phyloP scores from a whole-genome alignment of 2,329 filamentous ascomycete genomes.

The Alternaria incomplexa region DNA sequence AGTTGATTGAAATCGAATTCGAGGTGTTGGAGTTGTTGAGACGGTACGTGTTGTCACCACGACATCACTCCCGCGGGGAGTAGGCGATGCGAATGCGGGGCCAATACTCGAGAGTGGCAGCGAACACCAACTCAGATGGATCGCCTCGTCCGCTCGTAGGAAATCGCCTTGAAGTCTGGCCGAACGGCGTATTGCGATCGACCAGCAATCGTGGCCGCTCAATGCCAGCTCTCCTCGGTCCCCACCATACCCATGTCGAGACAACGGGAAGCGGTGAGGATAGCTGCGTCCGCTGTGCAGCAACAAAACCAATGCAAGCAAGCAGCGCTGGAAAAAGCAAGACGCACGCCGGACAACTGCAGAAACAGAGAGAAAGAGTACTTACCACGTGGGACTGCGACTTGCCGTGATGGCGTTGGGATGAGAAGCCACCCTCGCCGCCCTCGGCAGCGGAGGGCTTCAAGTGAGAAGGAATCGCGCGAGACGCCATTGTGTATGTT shows the following conservation, averaged over 20 bases:
- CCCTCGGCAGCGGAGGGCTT: conserved; percentile 62
- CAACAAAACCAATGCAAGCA: neutral
- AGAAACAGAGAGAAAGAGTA: conserved; percentile 34
- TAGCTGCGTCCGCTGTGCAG: neutral
- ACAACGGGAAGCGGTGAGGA: neutral
- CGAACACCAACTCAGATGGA: neutral
- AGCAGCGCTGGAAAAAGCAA: neutral
- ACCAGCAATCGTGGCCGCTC: neutral
- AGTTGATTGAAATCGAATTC: conserved; percentile 3
- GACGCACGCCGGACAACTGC: neutral
- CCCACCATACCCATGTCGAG: neutral
- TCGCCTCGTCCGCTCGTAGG: neutral
- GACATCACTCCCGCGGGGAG: neutral
- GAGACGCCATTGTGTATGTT: conserved; percentile 67
- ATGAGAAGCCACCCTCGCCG: conserved; percentile 56
- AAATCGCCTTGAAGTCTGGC: neutral
- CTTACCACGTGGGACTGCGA: conserved; percentile 85
- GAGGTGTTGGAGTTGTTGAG: neutral
- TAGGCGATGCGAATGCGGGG: neutral
- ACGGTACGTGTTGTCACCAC: neutral
- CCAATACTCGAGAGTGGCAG: neutral
- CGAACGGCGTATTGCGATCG: neutral
- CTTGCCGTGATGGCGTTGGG: conserved; percentile 78
- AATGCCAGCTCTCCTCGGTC: neutral
- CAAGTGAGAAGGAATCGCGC: conserved; percentile 81